Percentiles rank a stretch among this genome's conserved stretches.
Evolutionary conservation across 495 filamentous ascomycete species (phyloP).

Genomic region (Glutinoglossum americanum): DNA sequence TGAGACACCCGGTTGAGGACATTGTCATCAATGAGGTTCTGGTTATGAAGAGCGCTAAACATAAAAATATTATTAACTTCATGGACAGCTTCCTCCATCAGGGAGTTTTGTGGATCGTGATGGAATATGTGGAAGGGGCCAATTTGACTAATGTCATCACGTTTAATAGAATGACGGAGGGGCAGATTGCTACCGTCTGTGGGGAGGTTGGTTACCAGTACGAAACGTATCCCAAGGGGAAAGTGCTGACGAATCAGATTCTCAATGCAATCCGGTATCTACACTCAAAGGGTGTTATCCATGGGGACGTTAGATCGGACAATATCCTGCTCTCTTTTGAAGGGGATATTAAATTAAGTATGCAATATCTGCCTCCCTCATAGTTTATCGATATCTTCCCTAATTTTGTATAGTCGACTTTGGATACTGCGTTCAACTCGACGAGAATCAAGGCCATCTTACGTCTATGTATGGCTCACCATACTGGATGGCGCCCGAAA

Average conservation of each 20-base stretch:
- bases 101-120: constrained; percentile 91
- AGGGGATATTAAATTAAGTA: constrained; percentile 94
- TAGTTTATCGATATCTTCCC: background rate
- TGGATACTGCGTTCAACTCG: constrained; percentile 96
- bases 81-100: constrained; percentile 82
- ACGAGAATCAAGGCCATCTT: constrained; percentile 87
- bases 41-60: constrained; percentile 96
- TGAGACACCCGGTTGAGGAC: constrained; percentile 96
- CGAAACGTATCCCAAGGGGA: no score
- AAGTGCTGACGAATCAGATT: no score
- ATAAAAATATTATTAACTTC: constrained; percentile 98
- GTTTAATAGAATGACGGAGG: constrained; percentile 96
- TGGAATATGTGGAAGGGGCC: constrained; percentile 99
- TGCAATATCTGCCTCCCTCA: background rate
- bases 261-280: constrained; percentile 81
- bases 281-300: constrained; percentile 94
- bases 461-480: constrained; percentile 98
- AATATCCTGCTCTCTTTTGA: constrained; percentile 87
- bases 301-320: constrained; percentile 96
- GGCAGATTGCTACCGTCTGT: constrained; percentile 89
- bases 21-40: constrained; percentile 97
- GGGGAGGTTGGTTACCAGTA: constrained; percentile 40
- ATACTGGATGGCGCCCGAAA: constrained; percentile 99
- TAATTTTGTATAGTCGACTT: constrained; percentile 59
- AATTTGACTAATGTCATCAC: constrained; percentile 96